Evolutionary conservation across 768 basidiomycete species (phyloP).

Genomic region (Cystofilobasidium ferigula): DNA sequence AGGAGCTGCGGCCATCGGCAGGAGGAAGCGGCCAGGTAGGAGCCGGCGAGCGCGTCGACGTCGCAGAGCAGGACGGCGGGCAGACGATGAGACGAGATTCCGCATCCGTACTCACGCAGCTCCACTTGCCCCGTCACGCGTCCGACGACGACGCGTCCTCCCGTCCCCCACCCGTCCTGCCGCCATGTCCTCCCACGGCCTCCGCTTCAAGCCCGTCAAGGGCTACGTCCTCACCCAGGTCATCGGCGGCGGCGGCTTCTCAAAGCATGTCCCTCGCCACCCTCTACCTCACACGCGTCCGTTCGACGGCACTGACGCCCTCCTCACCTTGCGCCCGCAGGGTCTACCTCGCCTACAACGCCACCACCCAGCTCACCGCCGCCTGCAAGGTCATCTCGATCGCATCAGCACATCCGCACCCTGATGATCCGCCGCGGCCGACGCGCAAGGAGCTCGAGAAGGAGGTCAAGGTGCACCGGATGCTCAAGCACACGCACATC

Average conservation of each 20-base stretch:
- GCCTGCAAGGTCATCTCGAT: conserved; percentile 76
- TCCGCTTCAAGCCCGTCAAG: conserved; percentile 14
- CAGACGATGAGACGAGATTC: no score
- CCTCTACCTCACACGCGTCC: not conserved
- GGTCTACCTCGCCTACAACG: conserved; percentile 71
- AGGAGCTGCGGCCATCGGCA: not conserved
- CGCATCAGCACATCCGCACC: conserved; percentile 30
- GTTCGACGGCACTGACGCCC: not conserved
- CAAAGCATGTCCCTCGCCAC: conserved; percentile 49
- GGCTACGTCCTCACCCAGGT: conserved; percentile 15
- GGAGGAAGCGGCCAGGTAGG: no score
- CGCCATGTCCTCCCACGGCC: not conserved
- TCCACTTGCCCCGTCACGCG: no score
- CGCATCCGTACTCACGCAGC: no score
- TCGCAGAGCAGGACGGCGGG: no score
- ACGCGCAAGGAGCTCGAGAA: conserved; percentile 75
- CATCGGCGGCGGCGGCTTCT: conserved; percentile 76
- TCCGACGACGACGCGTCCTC: no score
- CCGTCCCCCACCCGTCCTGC: no score
- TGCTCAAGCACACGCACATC: conserved; percentile 65
- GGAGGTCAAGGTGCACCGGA: conserved; percentile 79
- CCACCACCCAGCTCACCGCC: conserved; percentile 55
- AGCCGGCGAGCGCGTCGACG: no score
- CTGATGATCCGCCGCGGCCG: conserved; percentile 43
- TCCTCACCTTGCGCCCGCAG: conserved; percentile 41